These are phyloP conservation scores for Boeremia lycopersici DNA, from an alignment of 2,329 filamentous ascomycete species.

Conservation along the genomic window DNA sequence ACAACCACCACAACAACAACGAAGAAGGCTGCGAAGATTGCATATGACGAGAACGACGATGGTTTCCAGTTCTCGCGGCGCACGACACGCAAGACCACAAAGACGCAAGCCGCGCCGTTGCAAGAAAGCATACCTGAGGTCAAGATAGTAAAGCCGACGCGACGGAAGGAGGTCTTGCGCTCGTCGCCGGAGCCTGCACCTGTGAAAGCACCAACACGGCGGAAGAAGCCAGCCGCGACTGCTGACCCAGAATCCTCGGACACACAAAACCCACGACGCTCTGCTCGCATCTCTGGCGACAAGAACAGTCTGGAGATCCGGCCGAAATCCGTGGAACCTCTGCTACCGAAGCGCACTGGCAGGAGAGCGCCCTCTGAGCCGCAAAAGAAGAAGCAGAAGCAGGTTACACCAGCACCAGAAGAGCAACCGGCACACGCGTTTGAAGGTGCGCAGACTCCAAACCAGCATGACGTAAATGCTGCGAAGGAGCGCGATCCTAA, in stretches of 20 bases:
- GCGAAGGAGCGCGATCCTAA: constrained; percentile 54
- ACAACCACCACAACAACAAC: constrained; percentile 41
- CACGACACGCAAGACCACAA: constrained; percentile 44
- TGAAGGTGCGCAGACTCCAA: constrained; percentile 38
- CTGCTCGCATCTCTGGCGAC: constrained; percentile 54
- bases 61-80: constrained; percentile 56
- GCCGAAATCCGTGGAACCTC: constrained; percentile 32
- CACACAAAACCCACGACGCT: constrained; percentile 47
- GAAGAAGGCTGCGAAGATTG: constrained; percentile 49
- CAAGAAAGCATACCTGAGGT: constrained; percentile 42
- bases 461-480: constrained; percentile 40
- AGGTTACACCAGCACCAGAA: constrained; percentile 38
- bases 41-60: constrained; percentile 55
- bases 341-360: constrained; percentile 39
- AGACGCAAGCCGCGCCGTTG: constrained; percentile 35
- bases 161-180: constrained; percentile 6
- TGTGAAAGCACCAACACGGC: constrained; percentile 9
- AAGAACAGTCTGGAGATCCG: constrained; percentile 42
- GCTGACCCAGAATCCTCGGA: constrained; percentile 13
- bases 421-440: constrained; percentile 25
- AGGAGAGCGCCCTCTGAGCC: constrained; percentile 37
- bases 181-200: constrained; percentile 16
- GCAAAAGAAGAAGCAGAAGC: constrained; percentile 37
- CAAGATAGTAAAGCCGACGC: constrained; percentile 31
- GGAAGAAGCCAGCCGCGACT: constrained; percentile 32